phyloP scores from a whole-genome alignment of 2,329 filamentous ascomycete genomes.

The Arachnomyces sp. region DNA sequence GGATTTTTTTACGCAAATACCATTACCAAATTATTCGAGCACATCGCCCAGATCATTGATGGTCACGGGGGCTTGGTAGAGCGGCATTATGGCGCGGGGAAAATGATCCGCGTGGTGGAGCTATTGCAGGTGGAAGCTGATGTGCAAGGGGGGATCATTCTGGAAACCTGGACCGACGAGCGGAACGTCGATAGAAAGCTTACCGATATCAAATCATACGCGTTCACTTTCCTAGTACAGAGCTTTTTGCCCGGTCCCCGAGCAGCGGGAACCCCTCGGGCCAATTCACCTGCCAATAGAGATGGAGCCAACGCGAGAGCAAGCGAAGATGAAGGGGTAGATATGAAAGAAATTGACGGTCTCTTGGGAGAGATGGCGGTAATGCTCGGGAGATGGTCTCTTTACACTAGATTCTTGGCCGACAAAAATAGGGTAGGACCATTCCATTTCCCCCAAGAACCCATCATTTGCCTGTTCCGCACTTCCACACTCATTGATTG shows the following conservation, averaged over 20 bases:
- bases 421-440: constrained; percentile 68
- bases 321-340: constrained; percentile 84
- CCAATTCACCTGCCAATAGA: constrained; percentile 65
- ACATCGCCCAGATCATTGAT: constrained; percentile 94
- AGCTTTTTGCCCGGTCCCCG: constrained; percentile 74
- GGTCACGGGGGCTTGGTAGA: constrained; percentile 85
- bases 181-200: constrained; percentile 73
- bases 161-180: constrained; percentile 94
- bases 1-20: constrained; percentile 87
- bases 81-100: constrained; percentile 82
- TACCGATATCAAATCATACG: constrained; percentile 94
- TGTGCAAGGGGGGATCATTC: constrained; percentile 87
- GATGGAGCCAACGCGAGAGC: constrained; percentile 43
- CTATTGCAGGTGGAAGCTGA: constrained; percentile 89
- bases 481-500: constrained; percentile 2
- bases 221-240: constrained; percentile 92
- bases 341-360: constrained; percentile 92
- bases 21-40: constrained; percentile 87
- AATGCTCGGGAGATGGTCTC: constrained; percentile 88
- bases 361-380: constrained; percentile 78
- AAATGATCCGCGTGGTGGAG: constrained; percentile 92
- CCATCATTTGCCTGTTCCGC: background rate
- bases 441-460: constrained; percentile 14
- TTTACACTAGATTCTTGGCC: constrained; percentile 83
- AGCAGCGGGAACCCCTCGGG: constrained; percentile 55